phyloP scores from a whole-genome alignment of 257 asterid species.

The Ehretia macrophylla region DNA sequence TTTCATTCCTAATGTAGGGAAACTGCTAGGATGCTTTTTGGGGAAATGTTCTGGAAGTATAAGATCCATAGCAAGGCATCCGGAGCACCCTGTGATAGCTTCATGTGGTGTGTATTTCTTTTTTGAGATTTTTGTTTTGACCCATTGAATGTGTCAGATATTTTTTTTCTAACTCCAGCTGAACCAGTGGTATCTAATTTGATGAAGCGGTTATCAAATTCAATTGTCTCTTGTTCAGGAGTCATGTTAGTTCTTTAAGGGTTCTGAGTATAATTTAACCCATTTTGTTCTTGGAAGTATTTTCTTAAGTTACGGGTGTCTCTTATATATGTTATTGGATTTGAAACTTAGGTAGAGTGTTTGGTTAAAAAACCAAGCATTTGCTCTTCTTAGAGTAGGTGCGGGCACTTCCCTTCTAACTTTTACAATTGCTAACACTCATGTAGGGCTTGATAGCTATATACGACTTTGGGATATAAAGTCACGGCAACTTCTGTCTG shows the following conservation, averaged over 20 bases:
- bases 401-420: not conserved
- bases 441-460: slow-evolving; percentile 83
- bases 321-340: too few relatives aligned
- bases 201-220: not conserved
- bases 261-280: not conserved
- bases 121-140: not conserved
- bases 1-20: slow-evolving; percentile 37
- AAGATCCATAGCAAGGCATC: slow-evolving; percentile 81
- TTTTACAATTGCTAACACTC: slow-evolving; percentile 10
- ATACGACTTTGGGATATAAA: slow-evolving; percentile 88
- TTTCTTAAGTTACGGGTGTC: too few relatives aligned
- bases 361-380: not conserved
- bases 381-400: not conserved
- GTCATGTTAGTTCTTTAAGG: not conserved
- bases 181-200: not conserved
- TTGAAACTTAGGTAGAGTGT: too few relatives aligned
- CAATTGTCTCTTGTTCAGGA: not conserved
- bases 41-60: slow-evolving; percentile 95
- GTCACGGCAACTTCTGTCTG: slow-evolving; percentile 79
- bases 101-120: slow-evolving; percentile 71
- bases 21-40: slow-evolving; percentile 76
- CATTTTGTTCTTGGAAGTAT: too few relatives aligned
- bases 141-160: not conserved
- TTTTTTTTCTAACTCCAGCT: too few relatives aligned
- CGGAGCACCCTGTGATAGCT: slow-evolving; percentile 75